These are phyloP conservation scores for Monosporozyma siamensis DNA, from an alignment of 805 yeast genomes.

Conservation along the genomic window DNA sequence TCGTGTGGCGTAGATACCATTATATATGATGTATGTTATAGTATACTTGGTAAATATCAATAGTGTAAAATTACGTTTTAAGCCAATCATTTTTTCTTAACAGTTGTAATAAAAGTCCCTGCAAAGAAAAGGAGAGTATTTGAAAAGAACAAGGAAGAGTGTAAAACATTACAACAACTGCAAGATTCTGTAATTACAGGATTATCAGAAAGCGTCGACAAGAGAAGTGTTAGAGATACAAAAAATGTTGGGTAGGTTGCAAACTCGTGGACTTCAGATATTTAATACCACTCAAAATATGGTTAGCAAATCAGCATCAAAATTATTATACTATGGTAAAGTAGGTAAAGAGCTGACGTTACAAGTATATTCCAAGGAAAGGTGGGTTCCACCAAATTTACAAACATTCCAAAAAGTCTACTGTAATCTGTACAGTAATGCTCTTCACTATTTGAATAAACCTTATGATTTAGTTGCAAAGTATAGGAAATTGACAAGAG, in stretches of 20 bases:
- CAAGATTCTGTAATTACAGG: not conserved
- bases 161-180: too few relatives aligned
- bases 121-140: not conserved
- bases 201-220: not conserved
- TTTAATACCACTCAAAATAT: conserved; percentile 22
- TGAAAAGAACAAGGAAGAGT: too few relatives aligned
- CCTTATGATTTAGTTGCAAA: conserved; percentile 50
- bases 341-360: conserved; percentile 43
- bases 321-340: conserved; percentile 64
- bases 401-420: conserved; percentile 72
- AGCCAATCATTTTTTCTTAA: conserved; percentile 1
- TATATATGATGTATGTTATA: not conserved
- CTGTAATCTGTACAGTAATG: conserved; percentile 40
- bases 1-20: conserved; percentile 12
- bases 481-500: conserved; percentile 41
- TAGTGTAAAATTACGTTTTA: not conserved
- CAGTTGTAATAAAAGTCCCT: not conserved
- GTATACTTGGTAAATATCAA: not conserved
- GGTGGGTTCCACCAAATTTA: conserved; percentile 79
- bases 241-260: conserved; percentile 24
- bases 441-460: conserved; percentile 38
- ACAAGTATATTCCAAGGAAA: conserved; percentile 81
- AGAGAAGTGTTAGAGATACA: not conserved
- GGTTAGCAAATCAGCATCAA: conserved; percentile 43
- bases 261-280: conserved; percentile 19